Percentiles rank a stretch among this genome's conserved stretches.
These are phyloP conservation scores for Thecaphora thlaspeos DNA, from an alignment of 1,284 basidiomycete genomes.

Conservation along the genomic window DNA sequence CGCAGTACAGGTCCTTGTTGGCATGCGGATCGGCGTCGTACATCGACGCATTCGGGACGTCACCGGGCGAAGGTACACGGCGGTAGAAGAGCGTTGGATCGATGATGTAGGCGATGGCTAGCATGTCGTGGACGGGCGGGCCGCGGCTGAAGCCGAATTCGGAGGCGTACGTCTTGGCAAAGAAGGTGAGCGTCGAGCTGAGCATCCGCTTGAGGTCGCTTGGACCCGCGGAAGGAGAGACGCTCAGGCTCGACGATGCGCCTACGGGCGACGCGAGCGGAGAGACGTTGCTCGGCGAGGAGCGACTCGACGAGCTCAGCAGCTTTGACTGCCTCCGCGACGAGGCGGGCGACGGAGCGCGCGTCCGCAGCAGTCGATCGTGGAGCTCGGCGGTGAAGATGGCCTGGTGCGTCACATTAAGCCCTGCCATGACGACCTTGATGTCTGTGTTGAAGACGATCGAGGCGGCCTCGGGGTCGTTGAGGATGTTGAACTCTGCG, in stretches of 20 bases:
- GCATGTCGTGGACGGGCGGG: conserved; percentile 49
- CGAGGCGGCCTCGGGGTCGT: conserved; percentile 47
- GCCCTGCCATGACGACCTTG: conserved; percentile 47
- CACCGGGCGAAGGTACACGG: conserved; percentile 27
- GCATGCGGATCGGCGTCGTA: conserved; percentile 26
- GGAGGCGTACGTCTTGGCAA: conserved; percentile 34
- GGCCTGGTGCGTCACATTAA: conserved; percentile 51
- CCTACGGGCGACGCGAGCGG: conserved; percentile 9
- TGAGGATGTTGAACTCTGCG: conserved; percentile 50
- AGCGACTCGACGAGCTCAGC: conserved; percentile 1
- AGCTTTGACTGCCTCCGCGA: conserved; percentile 24
- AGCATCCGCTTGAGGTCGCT: conserved; percentile 31
- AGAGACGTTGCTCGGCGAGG: conserved; percentile 9
- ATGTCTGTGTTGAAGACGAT: conserved; percentile 47
- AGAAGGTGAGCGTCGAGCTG: conserved; percentile 44
- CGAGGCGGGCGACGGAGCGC: conserved; percentile 11
- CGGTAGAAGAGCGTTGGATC: conserved; percentile 45
- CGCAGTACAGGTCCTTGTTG: conserved; percentile 10
- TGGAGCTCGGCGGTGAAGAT: conserved; percentile 40
- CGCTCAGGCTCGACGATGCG: conserved; percentile 6
- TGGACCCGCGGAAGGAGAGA: conserved; percentile 13
- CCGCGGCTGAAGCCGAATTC: conserved; percentile 47
- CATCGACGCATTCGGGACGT: conserved; percentile 15
- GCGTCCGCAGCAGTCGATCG: conserved; percentile 19
- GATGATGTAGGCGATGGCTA: conserved; percentile 47